A percentile compares a stretch with the other conserved stretches of the same genome.
Evolutionary conservation across 2,329 filamentous ascomycete genomes (phyloP).

Genomic region (Aspergillus fumigatus): DNA sequence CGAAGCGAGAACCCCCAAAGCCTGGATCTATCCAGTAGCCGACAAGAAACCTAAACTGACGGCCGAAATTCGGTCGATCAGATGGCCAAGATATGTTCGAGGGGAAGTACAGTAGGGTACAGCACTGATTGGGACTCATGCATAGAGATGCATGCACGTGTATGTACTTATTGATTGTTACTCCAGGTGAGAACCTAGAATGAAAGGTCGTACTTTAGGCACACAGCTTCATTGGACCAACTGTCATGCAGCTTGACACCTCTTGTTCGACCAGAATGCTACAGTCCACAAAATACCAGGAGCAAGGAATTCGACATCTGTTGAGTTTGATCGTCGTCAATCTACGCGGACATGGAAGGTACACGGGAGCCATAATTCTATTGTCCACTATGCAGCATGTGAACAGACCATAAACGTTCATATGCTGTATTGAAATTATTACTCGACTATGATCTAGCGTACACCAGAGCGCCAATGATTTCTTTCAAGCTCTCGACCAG

Average conservation of each 20-base stretch:
- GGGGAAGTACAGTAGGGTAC: not conserved
- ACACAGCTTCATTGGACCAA: not conserved
- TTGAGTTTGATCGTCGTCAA: not conserved
- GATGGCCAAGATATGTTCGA: not conserved
- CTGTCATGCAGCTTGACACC: not conserved
- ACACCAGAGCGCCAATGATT: not conserved
- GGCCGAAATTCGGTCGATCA: not conserved
- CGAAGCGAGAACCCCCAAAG: not conserved
- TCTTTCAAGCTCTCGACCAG: conserved; percentile 15
- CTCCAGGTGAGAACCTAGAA: not conserved
- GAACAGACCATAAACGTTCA: not conserved
- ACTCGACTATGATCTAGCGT: not conserved
- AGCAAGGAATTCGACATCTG: not conserved
- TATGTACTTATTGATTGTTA: not conserved
- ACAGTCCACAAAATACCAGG: not conserved
- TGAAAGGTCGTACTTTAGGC: not conserved
- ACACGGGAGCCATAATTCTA: not conserved
- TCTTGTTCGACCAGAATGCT: not conserved
- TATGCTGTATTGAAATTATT: not conserved
- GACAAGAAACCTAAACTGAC: not conserved
- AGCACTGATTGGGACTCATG: not conserved
- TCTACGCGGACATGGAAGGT: not conserved
- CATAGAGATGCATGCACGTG: not conserved
- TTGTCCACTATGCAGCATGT: not conserved
- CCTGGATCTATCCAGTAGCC: not conserved